Evolutionary conservation across 495 filamentous ascomycete species (phyloP), one percentile per base, ranked within the genome.

Genomic region (Aspergillus kassunensis): DNA sequence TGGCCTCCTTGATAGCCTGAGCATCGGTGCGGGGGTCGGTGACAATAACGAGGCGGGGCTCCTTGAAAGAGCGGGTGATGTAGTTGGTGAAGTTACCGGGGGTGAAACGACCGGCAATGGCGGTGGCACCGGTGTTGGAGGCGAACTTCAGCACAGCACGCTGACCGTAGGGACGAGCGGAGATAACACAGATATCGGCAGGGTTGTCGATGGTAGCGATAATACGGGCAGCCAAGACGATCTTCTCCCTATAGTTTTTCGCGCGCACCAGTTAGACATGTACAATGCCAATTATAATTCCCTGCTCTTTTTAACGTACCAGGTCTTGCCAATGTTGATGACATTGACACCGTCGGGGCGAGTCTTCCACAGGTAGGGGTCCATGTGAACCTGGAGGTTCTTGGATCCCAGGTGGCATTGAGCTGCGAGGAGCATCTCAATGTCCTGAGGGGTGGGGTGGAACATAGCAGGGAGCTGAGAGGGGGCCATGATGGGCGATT

Each of bases 81-180:
- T 98, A 98, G 81, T 98, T 98, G 83, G 93, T 98, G 87, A 98
- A 98, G 75, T 95, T 96, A 83, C 93, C 93, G 67, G 93, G 93
- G 68, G 93, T 98, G 86, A 98, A 98, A 74, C 93, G 91, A 80
- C 93, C 93, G 64, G 93, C 95, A 71, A 98, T 98, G 71, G 93
- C 89, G 67, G 89, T 89, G 68, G 92, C 90, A 75, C 93, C 92
- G 61, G 92, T 98, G 83, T 98, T 91, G 55, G 88, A 78, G 64
- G 92, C 92, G 80, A 96, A 98, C 83, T 98, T 98, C 72, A 98
- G 86, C 73, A 97, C 93, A 68, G 93, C 91, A 76, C 93, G 93
- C 80, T 98, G 93, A 57, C 93, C 93, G 74, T 97, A 98, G 71
- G 93, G 95, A 80, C 93, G 95, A 73, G 93, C 95, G 63, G 90